Evolutionary conservation across 352 stramenopile genomes (phyloP), one percentile per base, ranked within the genome.

Genomic region (Phytopythium sindhum): DNA sequence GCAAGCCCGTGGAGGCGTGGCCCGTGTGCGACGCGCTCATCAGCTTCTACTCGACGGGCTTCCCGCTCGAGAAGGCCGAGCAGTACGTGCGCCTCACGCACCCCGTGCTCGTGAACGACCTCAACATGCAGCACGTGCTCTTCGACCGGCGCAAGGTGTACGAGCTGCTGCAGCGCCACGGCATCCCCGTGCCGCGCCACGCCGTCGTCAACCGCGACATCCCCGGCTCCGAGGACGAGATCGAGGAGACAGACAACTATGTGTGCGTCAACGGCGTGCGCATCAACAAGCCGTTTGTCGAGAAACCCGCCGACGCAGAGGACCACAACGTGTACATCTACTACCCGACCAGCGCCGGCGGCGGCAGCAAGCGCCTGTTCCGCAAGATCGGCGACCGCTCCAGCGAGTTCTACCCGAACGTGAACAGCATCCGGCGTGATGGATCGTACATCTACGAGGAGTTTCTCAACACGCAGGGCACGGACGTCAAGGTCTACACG

Each of bases 301-400:
- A 99, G 77, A 99, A 99, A 78, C 98, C 98, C 0, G 96, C 98
- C 1, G 86, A 99, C 74, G 97, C 97, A 1, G 98, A 99, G 65
- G 97, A 99, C 83, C 98, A 99, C 77, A 99, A 99, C 69, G 97
- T 99, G 65, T 97, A 98, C 72, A 99, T 99, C 69, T 99, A 99
- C 75, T 99, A 99, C 69, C 98, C 97, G 0, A 97, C 91, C 26
- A 98, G 84, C 60, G 97, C 97, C 14, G 98, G 98, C 29, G 98
- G 98, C 26, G 98, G 98, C 29, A 99, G 95, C 70, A 99, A 99
- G 72, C 97, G 98, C 24, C 73, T 99, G 2, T 99, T 99, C 76
- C 94, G 98, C 14, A 99, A 99, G 78, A 93, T 99, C 15, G 88
- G 88, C 52, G 89, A 98, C 65, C 87, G 89, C 41, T 96, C 84